Base-by-base conservation (phyloP, 768 basidiomycete genomes). In the Coprinopsis marcescibilis region DNA sequence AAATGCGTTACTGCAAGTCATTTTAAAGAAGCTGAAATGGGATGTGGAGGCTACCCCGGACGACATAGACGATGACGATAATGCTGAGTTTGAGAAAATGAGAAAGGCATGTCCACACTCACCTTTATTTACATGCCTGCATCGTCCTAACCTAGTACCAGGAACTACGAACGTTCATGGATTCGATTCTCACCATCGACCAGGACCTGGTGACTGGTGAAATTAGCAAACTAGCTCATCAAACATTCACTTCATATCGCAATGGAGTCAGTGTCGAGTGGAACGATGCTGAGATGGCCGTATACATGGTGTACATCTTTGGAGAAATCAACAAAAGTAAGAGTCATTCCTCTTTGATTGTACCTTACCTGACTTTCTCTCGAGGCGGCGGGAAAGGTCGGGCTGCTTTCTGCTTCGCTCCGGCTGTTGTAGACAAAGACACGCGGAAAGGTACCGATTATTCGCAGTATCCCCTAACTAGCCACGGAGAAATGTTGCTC, bases 251-350 rank as follows among this genome's bases (percentile, higher is more conserved):
- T 4, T 73, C 80, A 1, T 87, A 84, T 55, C 72, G 75, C 42
- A 82, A 68, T 49, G 80, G 86, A 0, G 63, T 76, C 0, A 60
- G 72, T 14, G 64, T 96, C 27, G 77, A 86, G 50, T 98, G 96
- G 96, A 82, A 91, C 55, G 85, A 94, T 52, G 90, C 88, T 2
- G 96, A 99, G 63, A 75, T 98, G 15, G 92, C 89, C 0, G 70
- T 95, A n/a, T 92, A 92, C 62, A 74, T 98, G 20, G 82, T 97
- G 8, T 97, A 83, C 59, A 87, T 95, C 26, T 98, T 89, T 57
- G 95, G 95, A 34, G 93, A 96, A 62, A 80, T 95, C 54, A 83
- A 81, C 63, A 95, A 91, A 72, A 80, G 94, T 92, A 48, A 43
- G 83, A 60, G n/a, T 15, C 39, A 7, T 40, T 32, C 32, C 23